Percentiles rank a stretch among this genome's conserved stretches.
These are phyloP conservation scores for Camellia oleifera DNA, from an alignment of 179 eudicot species.

Conservation along the genomic window DNA sequence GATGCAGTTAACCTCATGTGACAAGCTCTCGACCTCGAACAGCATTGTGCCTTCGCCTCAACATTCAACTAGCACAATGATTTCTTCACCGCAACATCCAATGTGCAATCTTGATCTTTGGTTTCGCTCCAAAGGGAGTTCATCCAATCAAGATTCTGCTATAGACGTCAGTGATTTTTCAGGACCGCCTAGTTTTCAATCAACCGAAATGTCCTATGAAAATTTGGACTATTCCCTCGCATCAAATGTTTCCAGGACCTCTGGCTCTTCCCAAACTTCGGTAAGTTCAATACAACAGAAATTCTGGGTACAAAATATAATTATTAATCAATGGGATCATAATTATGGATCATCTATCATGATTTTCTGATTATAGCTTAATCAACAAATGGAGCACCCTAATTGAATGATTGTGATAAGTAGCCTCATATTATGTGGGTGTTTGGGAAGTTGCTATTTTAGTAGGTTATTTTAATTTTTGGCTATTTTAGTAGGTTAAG, in stretches of 20 bases:
- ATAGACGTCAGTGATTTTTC: constrained; percentile 28
- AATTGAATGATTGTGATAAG: not conserved
- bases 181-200: constrained; percentile 28
- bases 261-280: constrained; percentile 22
- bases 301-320: not conserved
- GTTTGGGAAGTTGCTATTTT: too few species aligned
- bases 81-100: constrained; percentile 3
- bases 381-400: not conserved
- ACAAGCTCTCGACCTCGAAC: constrained; percentile 10
- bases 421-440: not conserved
- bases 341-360: not conserved
- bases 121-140: constrained; percentile 9
- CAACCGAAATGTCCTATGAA: constrained; percentile 26
- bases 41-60: constrained; percentile 7
- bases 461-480: too few species aligned
- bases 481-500: too few species aligned
- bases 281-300: constrained; percentile 23
- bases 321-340: not conserved
- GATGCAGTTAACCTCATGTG: constrained; percentile 12
- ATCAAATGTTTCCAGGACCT: constrained; percentile 30
- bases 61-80: not conserved
- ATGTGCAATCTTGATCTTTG: constrained; percentile 7
- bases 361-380: not conserved
- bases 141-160: constrained; percentile 1
- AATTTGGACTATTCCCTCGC: constrained; percentile 11